Evolutionary conservation across 768 basidiomycete species (phyloP).

Genomic region (Clathrus columnatus): DNA sequence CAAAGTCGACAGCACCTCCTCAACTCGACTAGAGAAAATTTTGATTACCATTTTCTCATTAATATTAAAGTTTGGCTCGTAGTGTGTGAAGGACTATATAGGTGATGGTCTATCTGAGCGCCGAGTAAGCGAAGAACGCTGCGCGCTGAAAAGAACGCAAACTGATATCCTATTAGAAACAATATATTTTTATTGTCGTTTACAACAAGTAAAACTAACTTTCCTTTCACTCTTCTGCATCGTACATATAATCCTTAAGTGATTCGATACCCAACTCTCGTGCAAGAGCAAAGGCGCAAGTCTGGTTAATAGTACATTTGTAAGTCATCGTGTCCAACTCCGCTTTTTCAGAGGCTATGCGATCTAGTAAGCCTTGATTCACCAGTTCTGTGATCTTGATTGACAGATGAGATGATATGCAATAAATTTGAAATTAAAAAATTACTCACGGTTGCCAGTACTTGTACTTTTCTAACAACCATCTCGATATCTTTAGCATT

Average conservation of each 20-base stretch:
- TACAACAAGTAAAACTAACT: background rate
- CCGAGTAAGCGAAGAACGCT: no score
- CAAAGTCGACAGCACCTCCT: no score
- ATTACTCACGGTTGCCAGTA: conserved; percentile 48
- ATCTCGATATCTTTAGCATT: conserved; percentile 70
- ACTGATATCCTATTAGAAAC: no score
- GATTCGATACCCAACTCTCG: conserved; percentile 46
- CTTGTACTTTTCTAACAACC: conserved; percentile 54
- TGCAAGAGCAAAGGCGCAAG: conserved; percentile 45
- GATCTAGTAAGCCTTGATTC: conserved; percentile 55
- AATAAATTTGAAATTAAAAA: background rate
- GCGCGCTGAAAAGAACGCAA: no score
- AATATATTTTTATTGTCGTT: no score
- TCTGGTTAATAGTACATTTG: conserved; percentile 64
- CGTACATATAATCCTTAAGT: conserved; percentile 63
- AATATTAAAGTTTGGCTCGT: no score
- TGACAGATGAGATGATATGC: background rate
- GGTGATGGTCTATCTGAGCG: no score
- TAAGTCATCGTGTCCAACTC: conserved; percentile 64
- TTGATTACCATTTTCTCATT: no score
- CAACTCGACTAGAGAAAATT: no score
- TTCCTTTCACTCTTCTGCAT: conserved; percentile 18
- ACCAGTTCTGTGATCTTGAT: conserved; percentile 58
- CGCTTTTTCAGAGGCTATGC: conserved; percentile 50
- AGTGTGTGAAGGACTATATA: no score